Evolutionary conservation across 2,329 filamentous ascomycete genomes (phyloP).

Genomic region (Aspergillus sp.): DNA sequence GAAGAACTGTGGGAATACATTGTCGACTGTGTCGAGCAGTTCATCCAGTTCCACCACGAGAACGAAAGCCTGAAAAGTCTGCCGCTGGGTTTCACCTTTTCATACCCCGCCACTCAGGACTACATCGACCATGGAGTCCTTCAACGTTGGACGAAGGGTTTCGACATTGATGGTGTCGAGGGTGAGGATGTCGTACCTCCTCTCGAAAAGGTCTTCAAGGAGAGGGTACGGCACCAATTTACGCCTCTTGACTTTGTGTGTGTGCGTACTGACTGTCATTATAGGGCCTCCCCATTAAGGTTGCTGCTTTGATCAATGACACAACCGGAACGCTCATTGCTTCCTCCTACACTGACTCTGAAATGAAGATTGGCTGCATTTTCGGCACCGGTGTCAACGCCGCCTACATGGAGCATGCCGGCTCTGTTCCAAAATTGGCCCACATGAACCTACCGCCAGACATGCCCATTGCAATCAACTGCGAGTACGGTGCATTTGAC

Average conservation of each 20-base stretch:
- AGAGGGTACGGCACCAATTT: conserved; percentile 52
- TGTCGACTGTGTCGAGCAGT: conserved; percentile 86
- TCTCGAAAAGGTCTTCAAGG: conserved; percentile 74
- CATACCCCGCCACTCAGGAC: conserved; percentile 88
- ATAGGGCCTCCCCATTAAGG: conserved; percentile 84
- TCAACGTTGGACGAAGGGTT: conserved; percentile 96
- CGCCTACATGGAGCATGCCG: conserved; percentile 93
- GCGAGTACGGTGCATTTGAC: conserved; percentile 96
- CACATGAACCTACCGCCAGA: conserved; percentile 85
- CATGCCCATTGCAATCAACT: conserved; percentile 91
- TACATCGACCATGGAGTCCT: conserved; percentile 91
- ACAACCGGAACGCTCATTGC: conserved; percentile 96
- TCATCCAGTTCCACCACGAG: conserved; percentile 81
- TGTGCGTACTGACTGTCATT: conserved; percentile 15
- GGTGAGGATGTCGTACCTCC: conserved; percentile 86
- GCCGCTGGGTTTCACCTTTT: conserved; percentile 92
- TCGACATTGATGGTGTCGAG: conserved; percentile 90
- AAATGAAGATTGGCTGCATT: conserved; percentile 94
- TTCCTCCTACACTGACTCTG: conserved; percentile 90
- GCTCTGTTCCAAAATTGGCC: conserved; percentile 88
- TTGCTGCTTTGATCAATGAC: conserved; percentile 93
- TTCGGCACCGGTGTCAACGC: conserved; percentile 98
- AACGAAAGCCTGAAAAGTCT: conserved; percentile 59
- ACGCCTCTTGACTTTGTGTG: neutral
- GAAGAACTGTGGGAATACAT: conserved; percentile 95